Evolutionary conservation across 2,329 filamentous ascomycete species (phyloP).

Genomic region (Epichloe bromicola): DNA sequence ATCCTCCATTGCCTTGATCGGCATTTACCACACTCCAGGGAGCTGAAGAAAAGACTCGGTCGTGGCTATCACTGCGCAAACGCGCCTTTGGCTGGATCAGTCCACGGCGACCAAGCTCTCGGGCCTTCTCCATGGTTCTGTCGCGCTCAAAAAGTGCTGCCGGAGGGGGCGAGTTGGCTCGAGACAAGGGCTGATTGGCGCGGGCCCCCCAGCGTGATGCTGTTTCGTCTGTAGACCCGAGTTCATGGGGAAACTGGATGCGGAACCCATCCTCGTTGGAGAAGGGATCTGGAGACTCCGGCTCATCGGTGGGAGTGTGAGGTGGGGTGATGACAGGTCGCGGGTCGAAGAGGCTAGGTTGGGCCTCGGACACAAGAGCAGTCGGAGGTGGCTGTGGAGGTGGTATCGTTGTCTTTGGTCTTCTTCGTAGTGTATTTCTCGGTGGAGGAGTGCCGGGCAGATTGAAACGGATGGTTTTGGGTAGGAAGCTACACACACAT

Average conservation of each 20-base stretch:
- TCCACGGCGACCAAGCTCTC: slow-evolving; percentile 43
- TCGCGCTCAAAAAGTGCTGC: slow-evolving; percentile 61
- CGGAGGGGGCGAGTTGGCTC: slow-evolving; percentile 60
- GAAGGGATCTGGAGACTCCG: slow-evolving; percentile 34
- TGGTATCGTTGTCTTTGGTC: slow-evolving; percentile 16
- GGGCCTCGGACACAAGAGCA: slow-evolving; percentile 21
- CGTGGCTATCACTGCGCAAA: slow-evolving; percentile 48
- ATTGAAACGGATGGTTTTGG: slow-evolving; percentile 83
- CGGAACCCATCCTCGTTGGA: slow-evolving; percentile 44
- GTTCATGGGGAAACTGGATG: slow-evolving; percentile 39
- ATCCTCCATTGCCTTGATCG: slow-evolving; percentile 83
- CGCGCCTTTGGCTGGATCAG: slow-evolving; percentile 40
- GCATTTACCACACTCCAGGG: slow-evolving; percentile 75
- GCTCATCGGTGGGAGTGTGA: slow-evolving; percentile 39
- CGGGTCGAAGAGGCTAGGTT: slow-evolving; percentile 40
- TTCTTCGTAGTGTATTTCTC: slow-evolving; percentile 18
- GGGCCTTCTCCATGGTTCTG: slow-evolving; percentile 42
- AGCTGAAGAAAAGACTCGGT: slow-evolving; percentile 60
- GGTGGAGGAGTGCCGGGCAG: slow-evolving; percentile 41
- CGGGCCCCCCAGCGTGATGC: slow-evolving; percentile 65
- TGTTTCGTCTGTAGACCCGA: slow-evolving; percentile 56
- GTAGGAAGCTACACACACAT: slow-evolving; percentile 55
- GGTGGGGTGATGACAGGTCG: slow-evolving; percentile 39
- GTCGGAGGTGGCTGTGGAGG: slow-evolving; percentile 11
- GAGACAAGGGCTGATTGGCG: slow-evolving; percentile 66